phyloP scores from a whole-genome alignment of 768 basidiomycete genomes.

The Galerina marginata region DNA sequence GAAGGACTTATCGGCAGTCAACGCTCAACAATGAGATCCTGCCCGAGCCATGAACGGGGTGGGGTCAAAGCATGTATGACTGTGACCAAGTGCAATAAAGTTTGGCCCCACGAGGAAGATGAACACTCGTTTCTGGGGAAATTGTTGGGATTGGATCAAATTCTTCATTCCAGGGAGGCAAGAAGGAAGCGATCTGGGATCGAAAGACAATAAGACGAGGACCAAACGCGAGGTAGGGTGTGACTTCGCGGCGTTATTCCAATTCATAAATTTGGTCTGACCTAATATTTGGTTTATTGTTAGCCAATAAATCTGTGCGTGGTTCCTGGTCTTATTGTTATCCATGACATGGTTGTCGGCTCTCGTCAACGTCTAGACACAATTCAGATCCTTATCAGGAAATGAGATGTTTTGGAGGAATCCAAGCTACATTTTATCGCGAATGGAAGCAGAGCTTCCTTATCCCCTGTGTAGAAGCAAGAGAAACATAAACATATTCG shows the following conservation, averaged over 20 bases:
- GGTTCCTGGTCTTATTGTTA: constrained; percentile 52
- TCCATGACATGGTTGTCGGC: constrained; percentile 26
- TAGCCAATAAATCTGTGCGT: constrained; percentile 26
- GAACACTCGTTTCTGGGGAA: constrained; percentile 30
- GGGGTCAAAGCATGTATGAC: constrained; percentile 29
- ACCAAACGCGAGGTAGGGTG: constrained; percentile 32
- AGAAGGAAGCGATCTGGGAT: constrained; percentile 24
- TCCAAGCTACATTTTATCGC: constrained; percentile 1
- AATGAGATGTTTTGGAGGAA: constrained; percentile 2
- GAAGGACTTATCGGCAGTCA: constrained; percentile 29
- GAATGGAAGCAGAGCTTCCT: constrained; percentile 5
- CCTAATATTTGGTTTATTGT: constrained; percentile 36
- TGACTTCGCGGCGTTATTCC: constrained; percentile 33
- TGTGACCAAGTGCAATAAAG: constrained; percentile 35
- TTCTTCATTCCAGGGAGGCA: constrained; percentile 39
- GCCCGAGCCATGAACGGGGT: constrained; percentile 28
- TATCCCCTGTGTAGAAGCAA: background rate
- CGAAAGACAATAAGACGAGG: constrained; percentile 40
- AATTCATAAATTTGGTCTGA: constrained; percentile 23
- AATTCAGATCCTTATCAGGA: constrained; percentile 17
- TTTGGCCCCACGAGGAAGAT: constrained; percentile 42
- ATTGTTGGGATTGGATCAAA: constrained; percentile 32
- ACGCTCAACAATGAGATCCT: constrained; percentile 36
- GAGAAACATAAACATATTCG: background rate
- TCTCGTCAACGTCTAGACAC: constrained; percentile 6